Base-by-base conservation (phyloP, 2,329 filamentous ascomycete species). In the Thelonectria blattea region DNA sequence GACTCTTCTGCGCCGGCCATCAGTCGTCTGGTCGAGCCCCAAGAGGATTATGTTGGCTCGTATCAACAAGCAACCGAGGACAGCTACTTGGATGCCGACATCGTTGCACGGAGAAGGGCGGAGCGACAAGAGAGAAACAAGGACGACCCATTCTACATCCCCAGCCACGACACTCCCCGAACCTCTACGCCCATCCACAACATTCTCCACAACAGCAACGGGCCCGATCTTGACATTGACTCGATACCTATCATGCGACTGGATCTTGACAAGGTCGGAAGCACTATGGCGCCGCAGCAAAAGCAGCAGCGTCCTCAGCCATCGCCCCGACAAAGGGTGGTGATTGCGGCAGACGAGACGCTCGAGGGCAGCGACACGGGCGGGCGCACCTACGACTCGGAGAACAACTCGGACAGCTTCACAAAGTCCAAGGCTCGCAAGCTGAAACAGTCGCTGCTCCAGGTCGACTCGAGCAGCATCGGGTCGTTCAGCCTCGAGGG, bases 71-170 rank as follows among this genome's bases (percentile, higher is more conserved):
- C 82, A 0, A 80, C 78, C 15, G 83, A 89, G 56, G 88, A 93
- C 32, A 84, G 81, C 47, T 90, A 90, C 66, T 76, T 90, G 2
- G 91, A 94, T 62, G 81, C 89, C 1, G 89, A 92, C 68, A 91
- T 92, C 48, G 74, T 91, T 43, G 90, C 91, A 5, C 84, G 88
- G 63, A 85, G 91, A 63, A 91, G 89, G 68, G 87, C 89, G 4
- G 92, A 97, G 72, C 85, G 93, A 11, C 79, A 84, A 58, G 93
- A 96, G 72, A 86, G 92, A 58, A 92, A 97, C 74, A 91, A 86
- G 67, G 94, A 98, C 72, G 95, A 99, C 70, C 95, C 95, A 1
- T 99, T 97, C 75, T 99, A 99, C 72, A 98, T 99, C 71, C 80
- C 78, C 37, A 80, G 78, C 43, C 81, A 80, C 24, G 78, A 77